Evolutionary conservation across 495 filamentous ascomycete species (phyloP).

Genomic region (Penicillium odoratum): DNA sequence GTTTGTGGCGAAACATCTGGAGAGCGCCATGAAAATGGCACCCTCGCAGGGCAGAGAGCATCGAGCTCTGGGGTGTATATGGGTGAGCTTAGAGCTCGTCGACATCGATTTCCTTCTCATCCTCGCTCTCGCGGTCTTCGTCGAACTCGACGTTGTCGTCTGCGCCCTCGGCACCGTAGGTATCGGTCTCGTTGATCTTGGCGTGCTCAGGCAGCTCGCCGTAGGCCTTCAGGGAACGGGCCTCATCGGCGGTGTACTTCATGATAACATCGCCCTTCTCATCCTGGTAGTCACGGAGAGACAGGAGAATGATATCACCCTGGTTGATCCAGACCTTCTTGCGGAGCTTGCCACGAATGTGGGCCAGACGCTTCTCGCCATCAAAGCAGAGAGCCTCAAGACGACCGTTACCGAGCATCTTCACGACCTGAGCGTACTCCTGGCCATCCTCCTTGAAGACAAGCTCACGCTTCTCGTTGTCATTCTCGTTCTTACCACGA

Average conservation of each 20-base stretch:
- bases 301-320: slow-evolving; percentile 97
- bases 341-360: slow-evolving; percentile 80
- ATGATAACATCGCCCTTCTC: slow-evolving; percentile 99
- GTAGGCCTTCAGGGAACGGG: slow-evolving; percentile 89
- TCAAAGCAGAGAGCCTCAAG: slow-evolving; percentile 98
- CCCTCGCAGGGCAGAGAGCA: slow-evolving; percentile 41
- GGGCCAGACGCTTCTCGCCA: slow-evolving; percentile 63
- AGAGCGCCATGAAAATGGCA: slow-evolving; percentile 29
- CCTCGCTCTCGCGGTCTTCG: slow-evolving; percentile 57
- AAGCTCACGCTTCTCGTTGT: slow-evolving; percentile 98
- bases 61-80: slow-evolving; percentile 26
- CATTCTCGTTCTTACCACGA: slow-evolving; percentile 99
- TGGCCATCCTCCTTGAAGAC: slow-evolving; percentile 99
- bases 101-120: slow-evolving; percentile 61
- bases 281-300: slow-evolving; percentile 97
- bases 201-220: slow-evolving; percentile 95
- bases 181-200: slow-evolving; percentile 99
- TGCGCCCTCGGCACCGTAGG: slow-evolving; percentile 67
- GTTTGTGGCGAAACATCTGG: slow-evolving; percentile 27
- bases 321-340: slow-evolving; percentile 99
- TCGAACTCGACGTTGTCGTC: slow-evolving; percentile 63
- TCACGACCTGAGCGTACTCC: slow-evolving; percentile 97
- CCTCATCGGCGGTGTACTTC: slow-evolving; percentile 98
- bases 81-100: slow-evolving; percentile 55
- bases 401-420: slow-evolving; percentile 98